A percentile compares a stretch with the other conserved stretches of the same genome.
These are phyloP conservation scores for Ilyonectria robusta DNA, from an alignment of 2,329 filamentous ascomycete genomes.

Conservation along the genomic window DNA sequence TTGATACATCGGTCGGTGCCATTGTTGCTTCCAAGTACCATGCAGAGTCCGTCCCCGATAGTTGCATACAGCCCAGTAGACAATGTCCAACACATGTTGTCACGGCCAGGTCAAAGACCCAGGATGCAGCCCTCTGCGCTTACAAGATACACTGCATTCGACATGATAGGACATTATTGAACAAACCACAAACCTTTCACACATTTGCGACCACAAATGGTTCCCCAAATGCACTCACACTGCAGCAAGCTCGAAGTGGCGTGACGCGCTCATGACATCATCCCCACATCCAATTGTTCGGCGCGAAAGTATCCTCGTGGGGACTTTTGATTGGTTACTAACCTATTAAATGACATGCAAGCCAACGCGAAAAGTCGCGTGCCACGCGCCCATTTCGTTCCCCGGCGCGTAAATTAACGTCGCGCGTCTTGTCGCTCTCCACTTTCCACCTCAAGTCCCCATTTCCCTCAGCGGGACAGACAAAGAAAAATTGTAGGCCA, in stretches of 20 bases:
- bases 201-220: conserved; percentile 2
- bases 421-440: conserved; percentile 30
- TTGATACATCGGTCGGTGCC: neutral
- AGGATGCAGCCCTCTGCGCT: neutral
- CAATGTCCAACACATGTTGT: neutral
- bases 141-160: neutral
- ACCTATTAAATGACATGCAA: conserved; percentile 30
- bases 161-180: neutral
- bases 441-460: conserved; percentile 22
- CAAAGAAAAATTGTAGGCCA: conserved; percentile 25
- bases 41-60: neutral
- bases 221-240: neutral
- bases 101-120: neutral
- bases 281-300: conserved; percentile 30
- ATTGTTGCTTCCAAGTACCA: neutral
- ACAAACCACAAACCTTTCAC: neutral
- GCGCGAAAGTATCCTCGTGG: conserved; percentile 5
- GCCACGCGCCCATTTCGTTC: conserved; percentile 34
- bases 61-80: neutral
- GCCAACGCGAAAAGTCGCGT: conserved; percentile 44
- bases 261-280: conserved; percentile 36
- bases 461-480: neutral
- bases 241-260: conserved; percentile 6
- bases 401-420: conserved; percentile 48
- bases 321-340: conserved; percentile 40